A percentile compares a stretch with the other conserved stretches of the same genome.
Evolutionary conservation across 805 yeast species (phyloP).

Genomic region (Dipodascus geniculatus): DNA sequence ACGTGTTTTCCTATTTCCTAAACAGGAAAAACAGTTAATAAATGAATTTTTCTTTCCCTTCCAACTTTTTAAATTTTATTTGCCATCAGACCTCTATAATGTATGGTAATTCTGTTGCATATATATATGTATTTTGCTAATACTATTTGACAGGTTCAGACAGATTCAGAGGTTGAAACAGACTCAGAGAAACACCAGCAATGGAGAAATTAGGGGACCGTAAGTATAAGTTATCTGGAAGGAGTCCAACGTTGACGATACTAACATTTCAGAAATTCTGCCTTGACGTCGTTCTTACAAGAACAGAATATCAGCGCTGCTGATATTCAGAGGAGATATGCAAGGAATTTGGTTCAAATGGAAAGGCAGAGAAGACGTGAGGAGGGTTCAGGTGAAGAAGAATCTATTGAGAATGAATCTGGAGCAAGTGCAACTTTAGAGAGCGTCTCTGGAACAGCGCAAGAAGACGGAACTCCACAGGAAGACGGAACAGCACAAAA

Average conservation of each 20-base stretch:
- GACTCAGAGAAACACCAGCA: slow-evolving; percentile 2
- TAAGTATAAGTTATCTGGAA: slow-evolving; percentile 4
- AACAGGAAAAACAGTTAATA: background rate
- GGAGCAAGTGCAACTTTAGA: slow-evolving; percentile 16
- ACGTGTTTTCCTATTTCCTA: background rate
- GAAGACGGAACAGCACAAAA: slow-evolving; percentile 2
- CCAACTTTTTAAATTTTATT: too few species aligned
- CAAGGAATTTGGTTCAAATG: slow-evolving; percentile 13
- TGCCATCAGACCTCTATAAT: background rate
- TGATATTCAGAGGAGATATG: slow-evolving; percentile 35
- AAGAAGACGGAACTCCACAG: slow-evolving; percentile 13
- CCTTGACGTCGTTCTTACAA: slow-evolving; percentile 75
- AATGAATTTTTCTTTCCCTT: too few species aligned
- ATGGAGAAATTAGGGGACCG: slow-evolving; percentile 10
- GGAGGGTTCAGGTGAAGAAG: slow-evolving; percentile 26
- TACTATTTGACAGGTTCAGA: background rate
- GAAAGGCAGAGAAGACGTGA: slow-evolving; percentile 8
- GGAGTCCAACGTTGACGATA: background rate
- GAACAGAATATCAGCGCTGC: slow-evolving; percentile 71
- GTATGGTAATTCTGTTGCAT: background rate
- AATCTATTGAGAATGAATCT: slow-evolving; percentile 15
- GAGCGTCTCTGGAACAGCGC: slow-evolving; percentile 13
- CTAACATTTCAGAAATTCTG: slow-evolving; percentile 45
- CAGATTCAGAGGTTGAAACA: background rate
- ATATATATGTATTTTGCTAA: too few species aligned